These are phyloP conservation scores for Apiotrichum domesticum DNA, from an alignment of 1,284 basidiomycete genomes.

Conservation along the genomic window DNA sequence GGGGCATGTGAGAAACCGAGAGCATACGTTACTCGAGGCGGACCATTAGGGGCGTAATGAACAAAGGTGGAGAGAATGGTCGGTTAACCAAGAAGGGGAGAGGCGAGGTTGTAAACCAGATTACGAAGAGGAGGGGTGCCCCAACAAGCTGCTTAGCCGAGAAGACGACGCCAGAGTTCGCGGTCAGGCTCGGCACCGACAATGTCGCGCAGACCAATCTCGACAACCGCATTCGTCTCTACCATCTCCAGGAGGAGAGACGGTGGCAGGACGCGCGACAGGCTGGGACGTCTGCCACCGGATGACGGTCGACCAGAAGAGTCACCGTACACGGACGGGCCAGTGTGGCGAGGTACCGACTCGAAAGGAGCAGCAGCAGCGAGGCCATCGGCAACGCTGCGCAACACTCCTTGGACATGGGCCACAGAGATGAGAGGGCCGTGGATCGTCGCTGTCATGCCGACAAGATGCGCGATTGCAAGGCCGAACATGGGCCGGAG, in stretches of 20 bases:
- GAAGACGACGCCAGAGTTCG: conserved; percentile 18
- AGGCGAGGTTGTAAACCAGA: background rate
- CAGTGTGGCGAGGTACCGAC: background rate
- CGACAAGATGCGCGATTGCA: conserved; percentile 34
- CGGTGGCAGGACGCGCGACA: conserved; percentile 2
- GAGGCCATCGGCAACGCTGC: conserved; percentile 34
- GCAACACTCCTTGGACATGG: conserved; percentile 32
- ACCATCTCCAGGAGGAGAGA: conserved; percentile 17
- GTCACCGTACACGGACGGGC: background rate
- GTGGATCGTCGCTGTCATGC: conserved; percentile 26
- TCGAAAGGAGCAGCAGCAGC: conserved; percentile 28
- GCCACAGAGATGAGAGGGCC: conserved; percentile 25
- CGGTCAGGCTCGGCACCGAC: conserved; percentile 17
- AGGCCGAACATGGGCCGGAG: conserved; percentile 40
- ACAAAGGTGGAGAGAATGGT: background rate
- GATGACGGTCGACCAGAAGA: background rate
- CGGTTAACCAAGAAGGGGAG: background rate
- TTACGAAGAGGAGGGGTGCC: background rate
- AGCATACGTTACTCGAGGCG: too few relatives aligned
- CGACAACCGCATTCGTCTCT: conserved; percentile 13
- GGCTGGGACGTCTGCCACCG: background rate
- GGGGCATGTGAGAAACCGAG: background rate
- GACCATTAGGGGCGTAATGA: background rate
- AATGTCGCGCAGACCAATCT: conserved; percentile 18
- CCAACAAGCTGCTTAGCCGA: conserved; percentile 6